phyloP scores from a whole-genome alignment of 23 red algal species.

The Gracilaria gracilis region DNA sequence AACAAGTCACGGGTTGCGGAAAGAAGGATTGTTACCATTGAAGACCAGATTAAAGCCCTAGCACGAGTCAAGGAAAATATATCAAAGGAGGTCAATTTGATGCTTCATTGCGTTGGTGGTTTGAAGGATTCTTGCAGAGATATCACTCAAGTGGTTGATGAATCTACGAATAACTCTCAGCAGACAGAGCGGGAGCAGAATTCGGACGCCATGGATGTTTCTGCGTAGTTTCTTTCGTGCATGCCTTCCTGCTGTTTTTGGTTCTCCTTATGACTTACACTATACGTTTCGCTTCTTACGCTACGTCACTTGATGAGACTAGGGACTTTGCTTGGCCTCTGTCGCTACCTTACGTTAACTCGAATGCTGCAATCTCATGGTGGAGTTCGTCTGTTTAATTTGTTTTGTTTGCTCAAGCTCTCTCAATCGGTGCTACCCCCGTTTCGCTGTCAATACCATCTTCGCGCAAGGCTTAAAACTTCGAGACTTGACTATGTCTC shows the following conservation, averaged over 20 bases:
- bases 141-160: slow-evolving; percentile 2
- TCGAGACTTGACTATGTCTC: too few species aligned
- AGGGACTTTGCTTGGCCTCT: too few species aligned
- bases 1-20: not conserved
- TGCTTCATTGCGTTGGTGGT: slow-evolving; percentile 16
- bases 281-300: not conserved
- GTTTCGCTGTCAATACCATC: too few species aligned
- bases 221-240: not conserved
- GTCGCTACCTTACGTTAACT: too few species aligned
- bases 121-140: slow-evolving; percentile 9
- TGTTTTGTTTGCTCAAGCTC: too few species aligned
- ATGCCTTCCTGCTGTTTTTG: not conserved
- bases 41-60: slow-evolving; percentile 1
- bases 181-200: not conserved
- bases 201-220: not conserved
- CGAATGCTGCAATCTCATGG: too few species aligned
- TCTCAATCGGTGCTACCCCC: too few species aligned
- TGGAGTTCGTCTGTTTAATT: too few species aligned
- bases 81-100: slow-evolving; percentile 7
- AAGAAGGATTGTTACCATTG: not conserved
- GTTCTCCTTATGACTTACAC: not conserved
- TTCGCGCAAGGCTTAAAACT: too few species aligned
- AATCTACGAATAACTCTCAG: not conserved
- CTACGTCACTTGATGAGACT: not conserved
- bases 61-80: slow-evolving; percentile 16